Base-by-base conservation (phyloP, 2,329 filamentous ascomycete species). In the Alternaria postmessia region DNA sequence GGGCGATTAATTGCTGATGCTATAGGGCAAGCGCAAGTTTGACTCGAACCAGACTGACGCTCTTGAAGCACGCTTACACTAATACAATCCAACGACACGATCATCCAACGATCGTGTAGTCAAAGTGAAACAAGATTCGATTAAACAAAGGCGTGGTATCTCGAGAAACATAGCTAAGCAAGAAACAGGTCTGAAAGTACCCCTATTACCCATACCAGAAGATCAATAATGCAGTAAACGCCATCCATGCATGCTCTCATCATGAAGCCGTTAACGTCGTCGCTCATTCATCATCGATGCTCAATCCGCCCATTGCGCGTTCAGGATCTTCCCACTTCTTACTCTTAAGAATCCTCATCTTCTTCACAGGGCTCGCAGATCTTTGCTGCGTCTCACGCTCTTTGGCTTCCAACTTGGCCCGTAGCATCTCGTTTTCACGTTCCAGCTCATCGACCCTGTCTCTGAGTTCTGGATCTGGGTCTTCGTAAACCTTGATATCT, bases 321-420 rank as follows among this genome's bases (percentile, higher is more conserved):
- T 75, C 75, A 5, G 74, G 76, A 64, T 78, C 75, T 51, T 80
- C 78, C 81, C 81, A 84, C 73, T 78, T 81, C 73, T 81, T 82
- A 52, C 78, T 76, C 76, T 84, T 84, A 34, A 84, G 66, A 51
- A 83, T 80, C 61, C 81, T 75, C 75, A 83, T 80, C 75, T 82
- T 84, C 77, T 82, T 83, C 18, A 80, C 77, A 30, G 81, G 82
- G 70, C 80, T 83, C 63, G 80, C 62, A 60, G 74, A 77, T 38
- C 70, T 63, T 43, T 60, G 62, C 59, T 71, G 72, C 55, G 71
- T 75, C 63, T 82, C 80, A 20, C 81, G 66, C 71, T 83, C 80
- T 44, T 75, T 63, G 18, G 57, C 68, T 62, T 80, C 79, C 44
- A 84, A 48, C 64, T 69, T 79, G 46, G 75, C 74, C 59, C 71